Evolutionary conservation across 768 basidiomycete species (phyloP).

Genomic region (Boletus tomentosulus): DNA sequence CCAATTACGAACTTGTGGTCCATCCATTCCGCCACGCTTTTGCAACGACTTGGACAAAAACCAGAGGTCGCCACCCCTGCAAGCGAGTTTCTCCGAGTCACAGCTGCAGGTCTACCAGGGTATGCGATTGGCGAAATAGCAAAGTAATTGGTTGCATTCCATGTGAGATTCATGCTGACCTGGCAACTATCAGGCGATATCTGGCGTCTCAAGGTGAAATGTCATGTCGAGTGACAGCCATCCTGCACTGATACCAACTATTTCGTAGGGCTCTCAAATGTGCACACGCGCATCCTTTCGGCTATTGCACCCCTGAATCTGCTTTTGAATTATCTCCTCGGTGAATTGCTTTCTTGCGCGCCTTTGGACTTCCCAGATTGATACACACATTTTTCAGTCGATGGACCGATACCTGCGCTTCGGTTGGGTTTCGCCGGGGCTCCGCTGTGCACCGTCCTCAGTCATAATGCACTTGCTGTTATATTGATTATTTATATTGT

Average conservation of each 20-base stretch:
- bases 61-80: slow-evolving; percentile 38
- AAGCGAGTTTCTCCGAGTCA: slow-evolving; percentile 36
- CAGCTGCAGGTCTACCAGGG: slow-evolving; percentile 42
- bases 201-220: slow-evolving; percentile 17
- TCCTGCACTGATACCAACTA: neutral
- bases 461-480: slow-evolving; percentile 22
- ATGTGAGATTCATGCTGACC: slow-evolving; percentile 1
- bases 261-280: slow-evolving; percentile 17
- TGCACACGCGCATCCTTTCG: slow-evolving; percentile 22
- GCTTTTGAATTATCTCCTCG: slow-evolving; percentile 24
- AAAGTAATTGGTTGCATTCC: slow-evolving; percentile 22
- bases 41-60: slow-evolving; percentile 36
- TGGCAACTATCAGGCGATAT: slow-evolving; percentile 13
- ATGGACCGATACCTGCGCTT: slow-evolving; percentile 25
- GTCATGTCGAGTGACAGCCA: neutral
- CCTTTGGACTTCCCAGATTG: neutral
- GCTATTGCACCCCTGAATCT: slow-evolving; percentile 21
- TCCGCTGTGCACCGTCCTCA: slow-evolving; percentile 25
- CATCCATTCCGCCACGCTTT: slow-evolving; percentile 30
- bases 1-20: slow-evolving; percentile 23
- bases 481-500: slow-evolving; percentile 22
- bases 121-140: slow-evolving; percentile 42
- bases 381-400: slow-evolving; percentile 7
- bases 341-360: slow-evolving; percentile 3
- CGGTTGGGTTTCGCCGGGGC: slow-evolving; percentile 25